Evolutionary conservation across 345 rosid species (phyloP).

Genomic region (Corchorus olitorius): DNA sequence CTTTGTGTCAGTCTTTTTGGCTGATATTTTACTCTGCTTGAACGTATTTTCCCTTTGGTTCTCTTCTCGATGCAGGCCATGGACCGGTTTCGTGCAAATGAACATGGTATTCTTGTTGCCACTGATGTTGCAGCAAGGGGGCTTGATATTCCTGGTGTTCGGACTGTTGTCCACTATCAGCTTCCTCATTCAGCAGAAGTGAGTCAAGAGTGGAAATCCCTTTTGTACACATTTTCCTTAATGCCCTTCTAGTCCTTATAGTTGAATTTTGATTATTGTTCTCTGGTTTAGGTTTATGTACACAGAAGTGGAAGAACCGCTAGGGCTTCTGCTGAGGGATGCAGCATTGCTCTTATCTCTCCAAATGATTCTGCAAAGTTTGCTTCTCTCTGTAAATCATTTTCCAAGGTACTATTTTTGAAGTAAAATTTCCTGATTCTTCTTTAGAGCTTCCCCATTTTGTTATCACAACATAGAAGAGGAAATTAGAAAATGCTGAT

Average conservation of each 20-base stretch:
- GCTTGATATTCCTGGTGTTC: slow-evolving; percentile 90
- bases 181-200: slow-evolving; percentile 99
- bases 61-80: slow-evolving; percentile 56
- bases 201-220: slow-evolving; percentile 26
- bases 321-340: slow-evolving; percentile 91
- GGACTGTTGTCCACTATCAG: slow-evolving; percentile 95
- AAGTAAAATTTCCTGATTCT: slow-evolving; percentile 13
- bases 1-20: neutral
- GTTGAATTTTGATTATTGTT: slow-evolving; percentile 11
- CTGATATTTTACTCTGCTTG: neutral
- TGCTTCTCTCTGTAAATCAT: slow-evolving; percentile 85
- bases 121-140: slow-evolving; percentile 99
- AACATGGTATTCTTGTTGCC: slow-evolving; percentile 83
- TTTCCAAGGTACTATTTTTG: slow-evolving; percentile 63
- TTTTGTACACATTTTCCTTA: slow-evolving; percentile 11
- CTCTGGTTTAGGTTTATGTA: slow-evolving; percentile 70
- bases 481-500: slow-evolving; percentile 3
- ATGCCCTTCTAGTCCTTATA: slow-evolving; percentile 6
- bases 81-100: slow-evolving; percentile 82
- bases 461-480: neutral
- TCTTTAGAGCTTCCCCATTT: slow-evolving; percentile 13
- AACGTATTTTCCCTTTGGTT: neutral
- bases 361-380: slow-evolving; percentile 80
- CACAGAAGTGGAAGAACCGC: slow-evolving; percentile 99
- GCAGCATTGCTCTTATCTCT: slow-evolving; percentile 87